Conservation (phyloP, 129 eudicot species). For the Saposhnikovia divaricata region DNA sequence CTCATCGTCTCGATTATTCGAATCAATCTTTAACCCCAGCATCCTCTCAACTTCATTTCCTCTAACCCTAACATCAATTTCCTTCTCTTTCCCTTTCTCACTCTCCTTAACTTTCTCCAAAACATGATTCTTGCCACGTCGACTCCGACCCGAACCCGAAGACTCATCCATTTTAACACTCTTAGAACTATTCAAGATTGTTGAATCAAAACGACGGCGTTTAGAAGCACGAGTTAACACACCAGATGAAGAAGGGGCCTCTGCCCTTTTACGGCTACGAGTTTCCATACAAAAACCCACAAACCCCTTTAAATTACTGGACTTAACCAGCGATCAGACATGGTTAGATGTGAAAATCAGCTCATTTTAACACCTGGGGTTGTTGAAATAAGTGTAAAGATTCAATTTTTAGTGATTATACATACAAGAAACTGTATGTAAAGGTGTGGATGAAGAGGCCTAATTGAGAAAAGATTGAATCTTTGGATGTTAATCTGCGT, state of each 20-base stretch:
- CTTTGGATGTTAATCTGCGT: background rate
- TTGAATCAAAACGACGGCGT: conserved; percentile 51
- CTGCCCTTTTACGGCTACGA: conserved; percentile 99
- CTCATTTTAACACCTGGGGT: background rate
- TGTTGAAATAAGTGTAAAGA: background rate
- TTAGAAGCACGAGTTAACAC: conserved; percentile 75
- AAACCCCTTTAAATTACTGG: conserved; percentile 36
- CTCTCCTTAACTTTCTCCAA: conserved; percentile 37
- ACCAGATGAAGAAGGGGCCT: conserved; percentile 93
- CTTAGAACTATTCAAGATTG: conserved; percentile 49
- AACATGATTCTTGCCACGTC: conserved; percentile 46
- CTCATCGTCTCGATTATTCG: conserved; percentile 20
- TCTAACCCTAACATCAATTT: conserved; percentile 54
- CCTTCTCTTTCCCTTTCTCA: conserved; percentile 89
- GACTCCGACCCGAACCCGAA: conserved; percentile 49
- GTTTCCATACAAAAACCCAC: conserved; percentile 95
- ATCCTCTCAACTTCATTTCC: conserved; percentile 34
- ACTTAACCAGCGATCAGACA: conserved; percentile 53
- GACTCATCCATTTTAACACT: conserved; percentile 61
- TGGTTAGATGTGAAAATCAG: background rate
- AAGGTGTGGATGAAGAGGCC: background rate
- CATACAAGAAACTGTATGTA: background rate
- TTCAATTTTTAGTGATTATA: background rate
- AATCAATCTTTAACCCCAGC: conserved; percentile 54
- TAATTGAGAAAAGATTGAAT: background rate